Evolutionary conservation across 495 filamentous ascomycete genomes (phyloP), one percentile per base, ranked within the genome.

Genomic region (Tetracladium setigerum): DNA sequence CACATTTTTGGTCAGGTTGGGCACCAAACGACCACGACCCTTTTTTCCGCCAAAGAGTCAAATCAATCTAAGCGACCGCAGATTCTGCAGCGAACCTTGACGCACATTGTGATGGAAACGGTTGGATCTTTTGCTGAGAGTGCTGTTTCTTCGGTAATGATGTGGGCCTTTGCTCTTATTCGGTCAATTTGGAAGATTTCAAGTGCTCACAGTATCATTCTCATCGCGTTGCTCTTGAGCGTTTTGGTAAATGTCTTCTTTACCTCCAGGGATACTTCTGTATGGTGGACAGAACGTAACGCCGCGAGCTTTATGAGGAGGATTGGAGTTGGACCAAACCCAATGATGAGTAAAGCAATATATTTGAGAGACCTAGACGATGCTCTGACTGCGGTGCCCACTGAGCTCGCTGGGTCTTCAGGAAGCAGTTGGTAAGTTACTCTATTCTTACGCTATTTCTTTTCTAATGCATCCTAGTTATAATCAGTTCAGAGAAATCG

Each of bases 1-100:
- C 78, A 84, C 44, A 87, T 95, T 16, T 98, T 95, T 62, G 92
- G 92, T 40, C 76, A 83, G 44, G 72, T 98, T 38, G 90, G 90
- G 30, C 75, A 83, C 46, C 83, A 88, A 59, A 80, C 63, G 12
- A 71, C 81, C 38, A 72, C 73, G 12, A 72, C 84, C 2, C 74
- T 89, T 22, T 84, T 90, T 58, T 63, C 65, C 36, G 45, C 58
- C 0, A 48, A 45, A 1, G 46, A 49, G 11, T 69, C 67, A 16
- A 50, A 46, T 41, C 58, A 54, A 27, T 69, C 47, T 62, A 74
- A 61, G 60, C 61, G 37, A 53, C 63, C 80, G 40, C 74, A 76
- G 24, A 81, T 90, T 30, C 77, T 74, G 50, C 82, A 81, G 43
- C 77, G 82, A 12, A 82, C 76, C 5, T 67, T 95, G 41, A 66